Evolutionary conservation across 768 basidiomycete genomes (phyloP).

Genomic region (Pleurotus tuoliensis): DNA sequence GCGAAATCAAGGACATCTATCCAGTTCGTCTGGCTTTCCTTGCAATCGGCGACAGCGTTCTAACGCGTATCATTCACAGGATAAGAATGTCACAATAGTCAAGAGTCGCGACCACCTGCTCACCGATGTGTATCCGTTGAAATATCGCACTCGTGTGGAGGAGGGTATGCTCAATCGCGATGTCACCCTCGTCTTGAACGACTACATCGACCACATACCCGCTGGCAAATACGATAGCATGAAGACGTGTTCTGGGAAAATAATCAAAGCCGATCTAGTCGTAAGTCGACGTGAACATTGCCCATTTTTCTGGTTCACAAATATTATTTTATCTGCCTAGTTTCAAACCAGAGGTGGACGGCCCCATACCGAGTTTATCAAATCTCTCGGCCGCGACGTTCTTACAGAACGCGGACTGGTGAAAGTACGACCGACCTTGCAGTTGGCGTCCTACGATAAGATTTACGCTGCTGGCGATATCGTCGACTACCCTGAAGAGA

Average conservation of each 20-base stretch:
- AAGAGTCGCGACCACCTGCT: slow-evolving; percentile 50
- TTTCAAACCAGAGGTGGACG: slow-evolving; percentile 36
- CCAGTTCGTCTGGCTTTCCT: slow-evolving; percentile 25
- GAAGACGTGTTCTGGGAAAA: slow-evolving; percentile 47
- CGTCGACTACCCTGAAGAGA: slow-evolving; percentile 61
- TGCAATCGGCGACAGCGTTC: too few relatives aligned
- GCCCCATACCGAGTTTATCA: slow-evolving; percentile 51
- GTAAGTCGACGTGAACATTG: slow-evolving; percentile 31
- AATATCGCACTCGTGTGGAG: slow-evolving; percentile 46
- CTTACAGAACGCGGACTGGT: slow-evolving; percentile 40
- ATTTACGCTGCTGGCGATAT: slow-evolving; percentile 69
- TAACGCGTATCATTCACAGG: slow-evolving; percentile 16
- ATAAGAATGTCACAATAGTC: slow-evolving; percentile 55
- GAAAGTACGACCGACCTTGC: slow-evolving; percentile 54
- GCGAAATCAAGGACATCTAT: slow-evolving; percentile 37
- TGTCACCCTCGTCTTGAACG: slow-evolving; percentile 47
- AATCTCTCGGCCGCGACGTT: slow-evolving; percentile 31
- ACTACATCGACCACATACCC: slow-evolving; percentile 45
- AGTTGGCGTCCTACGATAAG: slow-evolving; percentile 43
- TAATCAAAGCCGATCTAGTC: slow-evolving; percentile 51
- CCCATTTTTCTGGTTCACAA: background rate
- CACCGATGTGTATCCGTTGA: slow-evolving; percentile 50
- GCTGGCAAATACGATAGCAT: slow-evolving; percentile 31
- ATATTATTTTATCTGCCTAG: slow-evolving; percentile 14
- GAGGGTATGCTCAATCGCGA: slow-evolving; percentile 37